Evolutionary conservation across 2,329 filamentous ascomycete genomes (phyloP), one percentile per base, ranked within the genome.

Genomic region (Neurospora sp.): DNA sequence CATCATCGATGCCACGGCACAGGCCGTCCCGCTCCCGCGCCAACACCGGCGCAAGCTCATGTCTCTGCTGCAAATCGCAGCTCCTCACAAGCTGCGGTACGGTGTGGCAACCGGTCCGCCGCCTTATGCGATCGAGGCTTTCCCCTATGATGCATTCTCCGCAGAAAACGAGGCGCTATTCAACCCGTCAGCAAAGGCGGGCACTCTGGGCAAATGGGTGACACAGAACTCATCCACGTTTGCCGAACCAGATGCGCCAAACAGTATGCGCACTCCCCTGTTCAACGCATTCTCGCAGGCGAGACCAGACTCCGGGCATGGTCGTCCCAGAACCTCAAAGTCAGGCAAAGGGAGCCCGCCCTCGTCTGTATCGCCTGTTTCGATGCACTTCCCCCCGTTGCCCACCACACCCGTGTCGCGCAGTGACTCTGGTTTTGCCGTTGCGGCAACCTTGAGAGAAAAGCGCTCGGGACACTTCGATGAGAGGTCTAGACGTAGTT

Each of bases 391-490:
- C 77, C 91, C 92, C 8, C 87, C 89, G 0, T 83, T 92, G 80
- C 91, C 92, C 3, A 86, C 87, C 3, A 95, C 92, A 3, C 91
- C 92, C 0, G 87, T 92, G n/a, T 97, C 93, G 6, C 87, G 93
- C 17, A 96, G 91, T 76, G 96, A 99, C 77, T 97, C 95, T 4
- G 95, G 93, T 1, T 96, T 96, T 79, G 92, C 92, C 41, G 83
- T 97, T 69, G 90, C 94, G 72, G 89, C 92, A 19, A 97, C 92
- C 4, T 83, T 99, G 70, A 89, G 93, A 39, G 96, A 98, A 81
- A 99, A 98, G 83, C 88, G 95, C 68, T 98, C 96, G 3, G 94
- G 92, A 1, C 93, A 97, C 78, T 97, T 98, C 74, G 92, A 91
- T 72, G 82, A 86, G 52, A 75, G 73, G 73, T 91, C 91, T n/a